Evolutionary conservation across 371 early-diverging fungal genomes (phyloP).

Genomic region (Mortierella sp.): DNA sequence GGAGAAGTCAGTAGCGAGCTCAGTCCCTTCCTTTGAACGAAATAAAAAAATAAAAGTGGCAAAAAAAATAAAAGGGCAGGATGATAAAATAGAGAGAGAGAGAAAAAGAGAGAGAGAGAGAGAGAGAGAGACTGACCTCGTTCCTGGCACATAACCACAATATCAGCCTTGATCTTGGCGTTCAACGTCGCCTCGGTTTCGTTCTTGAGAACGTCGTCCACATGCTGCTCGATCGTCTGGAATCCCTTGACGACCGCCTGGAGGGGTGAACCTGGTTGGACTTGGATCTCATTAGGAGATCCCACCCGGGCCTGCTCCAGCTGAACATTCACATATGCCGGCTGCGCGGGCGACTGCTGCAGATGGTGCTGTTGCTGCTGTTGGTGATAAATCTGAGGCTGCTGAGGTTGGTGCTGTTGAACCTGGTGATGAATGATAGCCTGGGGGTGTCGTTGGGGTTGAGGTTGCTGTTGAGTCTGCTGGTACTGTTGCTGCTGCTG

Average conservation of each 20-base stretch:
- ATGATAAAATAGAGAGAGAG: not conserved
- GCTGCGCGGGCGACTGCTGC: not conserved
- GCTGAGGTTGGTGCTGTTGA: not conserved
- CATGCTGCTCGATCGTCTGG: constrained; percentile 66
- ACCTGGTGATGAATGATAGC: too few species aligned
- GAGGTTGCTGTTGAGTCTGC: constrained; percentile 3
- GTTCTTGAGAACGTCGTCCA: constrained; percentile 67
- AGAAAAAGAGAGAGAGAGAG: not conserved
- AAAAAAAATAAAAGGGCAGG: not conserved
- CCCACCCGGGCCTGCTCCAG: constrained; percentile 10
- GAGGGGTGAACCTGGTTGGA: constrained; percentile 10
- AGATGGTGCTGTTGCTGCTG: constrained; percentile 14
- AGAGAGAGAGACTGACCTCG: constrained; percentile 62
- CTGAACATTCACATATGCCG: not conserved
- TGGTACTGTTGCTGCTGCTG: constrained; percentile 3
- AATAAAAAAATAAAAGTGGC: not conserved
- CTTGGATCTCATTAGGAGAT: constrained; percentile 14
- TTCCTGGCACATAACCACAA: constrained; percentile 81
- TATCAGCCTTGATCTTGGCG: constrained; percentile 74
- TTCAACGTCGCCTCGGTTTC: constrained; percentile 66
- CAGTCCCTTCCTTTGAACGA: not conserved
- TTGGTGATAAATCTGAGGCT: not conserved
- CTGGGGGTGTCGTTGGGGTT: not conserved
- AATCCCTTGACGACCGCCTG: constrained; percentile 50
- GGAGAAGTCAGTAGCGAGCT: not conserved